Evolutionary conservation across 1,284 basidiomycete genomes (phyloP), one percentile per base, ranked within the genome.

Genomic region (Wallemia ichthyophaga): DNA sequence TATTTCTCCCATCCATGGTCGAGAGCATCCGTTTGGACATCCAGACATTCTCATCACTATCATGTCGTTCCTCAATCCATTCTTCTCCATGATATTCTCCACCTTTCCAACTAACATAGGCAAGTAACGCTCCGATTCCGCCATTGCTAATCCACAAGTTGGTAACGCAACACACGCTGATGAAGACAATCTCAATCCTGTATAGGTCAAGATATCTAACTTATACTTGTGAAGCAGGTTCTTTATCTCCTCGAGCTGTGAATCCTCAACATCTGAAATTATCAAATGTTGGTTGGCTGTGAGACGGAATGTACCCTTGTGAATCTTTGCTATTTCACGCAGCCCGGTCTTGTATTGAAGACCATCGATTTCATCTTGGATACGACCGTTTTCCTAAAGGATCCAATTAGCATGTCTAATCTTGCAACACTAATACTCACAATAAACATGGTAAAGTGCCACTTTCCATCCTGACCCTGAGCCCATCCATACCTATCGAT

Each of bases 41-140:
- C 88, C 87, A 19, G 87, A 91, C 92, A 96, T 96, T 61, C 92
- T 80, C 87, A 96, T 94, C 60, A 94, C 81, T 64, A 96, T 91
- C 1, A 85, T 82, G 69, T 95, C 89, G 68, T 89, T 83, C 59
- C 87, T 78, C 56, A 98, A 74, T 25, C 92, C 92, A 64, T 81
- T 83, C 67, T 88, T 83, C 68, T 96, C 89, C 67, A 86, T 87
- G 27, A 96, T 83, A 71, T 81, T 80, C 73, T 98, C 94, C 25
- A 98, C 82, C 73, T 96, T 96, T 73, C 87, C 85, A 63, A 96
- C 77, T 56, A 98, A 79, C 25, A 92, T 66, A 9, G 94, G 94
- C n/a, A 98, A 75, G 70, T 95, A 96, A 79, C 85, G 74, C 69
- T 94, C 88, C 13, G 85, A 88, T 72, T 94, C 88, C 26, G 88